These are phyloP conservation scores for Lactifluus pinguis DNA, from an alignment of 768 basidiomycete genomes.

Conservation along the genomic window DNA sequence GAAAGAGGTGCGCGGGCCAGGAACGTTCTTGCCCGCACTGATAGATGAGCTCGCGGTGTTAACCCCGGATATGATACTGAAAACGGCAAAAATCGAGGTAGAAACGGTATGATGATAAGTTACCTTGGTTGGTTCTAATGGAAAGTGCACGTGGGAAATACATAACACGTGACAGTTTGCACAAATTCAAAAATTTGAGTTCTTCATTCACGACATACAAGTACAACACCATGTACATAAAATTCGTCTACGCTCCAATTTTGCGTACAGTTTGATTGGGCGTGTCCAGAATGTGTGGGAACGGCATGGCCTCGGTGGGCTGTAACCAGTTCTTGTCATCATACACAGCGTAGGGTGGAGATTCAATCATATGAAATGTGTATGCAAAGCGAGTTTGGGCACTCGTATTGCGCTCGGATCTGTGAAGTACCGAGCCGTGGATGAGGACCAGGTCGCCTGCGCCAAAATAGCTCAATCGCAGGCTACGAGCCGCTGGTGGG, in stretches of 20 bases:
- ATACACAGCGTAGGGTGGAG: slow-evolving; percentile 56
- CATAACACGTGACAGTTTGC: background rate
- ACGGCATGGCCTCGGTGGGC: slow-evolving; percentile 76
- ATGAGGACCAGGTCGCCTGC: slow-evolving; percentile 87
- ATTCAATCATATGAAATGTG: slow-evolving; percentile 94
- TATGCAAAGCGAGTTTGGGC: slow-evolving; percentile 82
- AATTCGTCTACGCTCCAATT: slow-evolving; percentile 12
- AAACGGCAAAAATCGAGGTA: slow-evolving; percentile 14
- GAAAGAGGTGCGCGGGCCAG: slow-evolving; percentile 48
- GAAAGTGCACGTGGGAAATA: background rate
- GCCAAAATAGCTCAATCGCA: slow-evolving; percentile 7
- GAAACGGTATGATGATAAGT: background rate
- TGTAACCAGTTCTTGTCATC: slow-evolving; percentile 96
- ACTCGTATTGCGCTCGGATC: slow-evolving; percentile 80
- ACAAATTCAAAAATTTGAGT: too few species aligned
- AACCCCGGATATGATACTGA: slow-evolving; percentile 29
- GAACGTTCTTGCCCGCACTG: slow-evolving; percentile 55
- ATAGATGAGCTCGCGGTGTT: slow-evolving; percentile 51
- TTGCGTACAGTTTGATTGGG: slow-evolving; percentile 22
- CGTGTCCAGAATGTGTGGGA: slow-evolving; percentile 46
- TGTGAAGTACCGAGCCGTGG: slow-evolving; percentile 88
- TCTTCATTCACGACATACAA: too few species aligned
- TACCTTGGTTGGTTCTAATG: background rate
- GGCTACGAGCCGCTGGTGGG: background rate
- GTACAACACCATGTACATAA: background rate